Conservation (phyloP, 2,329 filamentous ascomycete species). For the Clarireedia paspali region DNA sequence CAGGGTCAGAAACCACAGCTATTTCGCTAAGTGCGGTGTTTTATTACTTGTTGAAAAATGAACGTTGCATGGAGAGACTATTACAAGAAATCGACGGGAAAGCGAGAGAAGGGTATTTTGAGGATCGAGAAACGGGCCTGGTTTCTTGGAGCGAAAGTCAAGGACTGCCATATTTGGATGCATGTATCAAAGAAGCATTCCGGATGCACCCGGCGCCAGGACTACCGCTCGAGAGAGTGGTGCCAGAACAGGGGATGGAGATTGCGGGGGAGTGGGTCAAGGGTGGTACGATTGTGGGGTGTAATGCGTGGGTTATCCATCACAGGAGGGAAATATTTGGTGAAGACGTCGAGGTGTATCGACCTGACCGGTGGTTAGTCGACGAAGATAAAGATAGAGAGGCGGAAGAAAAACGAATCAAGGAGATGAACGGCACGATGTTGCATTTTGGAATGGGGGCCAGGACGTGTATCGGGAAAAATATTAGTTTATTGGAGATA, state of each 20-base stretch:
- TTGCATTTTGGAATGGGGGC: slow-evolving; percentile 67
- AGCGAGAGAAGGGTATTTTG: slow-evolving; percentile 42
- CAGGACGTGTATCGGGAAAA: slow-evolving; percentile 63
- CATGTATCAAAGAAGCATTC: slow-evolving; percentile 71
- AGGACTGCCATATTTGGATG: slow-evolving; percentile 67
- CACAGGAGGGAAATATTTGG: slow-evolving; percentile 61
- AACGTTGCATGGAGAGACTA: slow-evolving; percentile 45
- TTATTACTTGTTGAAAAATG: slow-evolving; percentile 64
- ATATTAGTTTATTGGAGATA: slow-evolving; percentile 55
- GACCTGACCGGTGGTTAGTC: slow-evolving; percentile 60
- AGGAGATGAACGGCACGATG: slow-evolving; percentile 63
- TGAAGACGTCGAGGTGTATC: slow-evolving; percentile 53
- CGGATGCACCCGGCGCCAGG: slow-evolving; percentile 68
- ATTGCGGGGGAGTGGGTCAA: slow-evolving; percentile 56
- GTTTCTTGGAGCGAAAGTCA: slow-evolving; percentile 65
- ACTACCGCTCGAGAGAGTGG: slow-evolving; percentile 64
- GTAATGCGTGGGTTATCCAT: slow-evolving; percentile 69
- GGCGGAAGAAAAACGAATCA: slow-evolving; percentile 45
- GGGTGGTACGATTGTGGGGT: slow-evolving; percentile 67
- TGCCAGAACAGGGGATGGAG: slow-evolving; percentile 55
- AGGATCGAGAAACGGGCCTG: slow-evolving; percentile 45
- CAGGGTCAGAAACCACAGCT: slow-evolving; percentile 73
- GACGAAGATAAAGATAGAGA: slow-evolving; percentile 33
- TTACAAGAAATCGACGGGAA: slow-evolving; percentile 56
- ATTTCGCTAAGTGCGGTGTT: slow-evolving; percentile 66